A percentile compares a stretch with the other conserved stretches of the same genome.
phyloP scores from a whole-genome alignment of 768 basidiomycete genomes.

The Harrya chromipes region DNA sequence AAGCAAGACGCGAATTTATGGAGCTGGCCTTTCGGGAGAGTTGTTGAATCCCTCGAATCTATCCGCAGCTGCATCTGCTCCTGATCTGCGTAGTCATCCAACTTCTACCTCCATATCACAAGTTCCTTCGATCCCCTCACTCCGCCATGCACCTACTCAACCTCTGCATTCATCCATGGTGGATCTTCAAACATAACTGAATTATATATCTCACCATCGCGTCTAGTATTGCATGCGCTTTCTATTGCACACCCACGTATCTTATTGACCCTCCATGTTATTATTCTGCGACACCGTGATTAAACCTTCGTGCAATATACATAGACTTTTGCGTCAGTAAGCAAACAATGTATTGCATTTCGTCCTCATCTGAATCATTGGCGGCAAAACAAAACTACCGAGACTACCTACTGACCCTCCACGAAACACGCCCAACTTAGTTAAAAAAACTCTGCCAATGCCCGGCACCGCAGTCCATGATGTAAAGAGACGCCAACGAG shows the following conservation, averaged over 20 bases:
- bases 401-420: constrained; percentile 10
- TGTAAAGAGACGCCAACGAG: constrained; percentile 10
- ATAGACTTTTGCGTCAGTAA: background rate
- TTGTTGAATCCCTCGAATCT: constrained; percentile 11
- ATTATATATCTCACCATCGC: constrained; percentile 17
- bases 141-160: constrained; percentile 11
- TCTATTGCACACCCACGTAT: constrained; percentile 26
- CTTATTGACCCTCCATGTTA: background rate
- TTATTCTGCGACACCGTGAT: background rate
- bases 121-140: constrained; percentile 11
- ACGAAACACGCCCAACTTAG: constrained; percentile 18
- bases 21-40: constrained; percentile 4
- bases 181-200: constrained; percentile 26
- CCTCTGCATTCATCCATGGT: constrained; percentile 12
- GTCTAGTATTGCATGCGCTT: constrained; percentile 13
- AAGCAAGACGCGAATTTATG: constrained; percentile 11
- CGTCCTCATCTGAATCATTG: background rate
- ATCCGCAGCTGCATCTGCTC: constrained; percentile 26
- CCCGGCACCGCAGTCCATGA: constrained; percentile 20
- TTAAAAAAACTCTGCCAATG: constrained; percentile 12
- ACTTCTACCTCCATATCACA: constrained; percentile 9
- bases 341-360: constrained; percentile 5
- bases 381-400: constrained; percentile 7
- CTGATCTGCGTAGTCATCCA: constrained; percentile 21
- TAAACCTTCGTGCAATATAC: constrained; percentile 2